These are phyloP conservation scores for Saccharomycopsis oosterbeekiorum DNA, from an alignment of 805 yeast genomes.

Conservation along the genomic window DNA sequence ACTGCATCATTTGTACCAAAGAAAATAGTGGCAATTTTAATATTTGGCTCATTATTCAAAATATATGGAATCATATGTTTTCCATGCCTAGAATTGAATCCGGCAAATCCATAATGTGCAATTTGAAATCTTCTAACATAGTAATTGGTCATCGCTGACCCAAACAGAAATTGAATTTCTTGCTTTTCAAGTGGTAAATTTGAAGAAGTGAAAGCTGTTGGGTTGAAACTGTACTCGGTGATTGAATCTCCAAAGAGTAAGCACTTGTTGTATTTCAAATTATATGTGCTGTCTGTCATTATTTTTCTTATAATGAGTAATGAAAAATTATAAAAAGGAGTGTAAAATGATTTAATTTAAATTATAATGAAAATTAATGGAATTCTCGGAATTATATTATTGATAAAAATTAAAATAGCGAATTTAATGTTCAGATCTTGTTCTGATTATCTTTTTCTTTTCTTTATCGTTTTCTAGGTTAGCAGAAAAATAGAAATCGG, in stretches of 20 bases:
- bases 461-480: background rate
- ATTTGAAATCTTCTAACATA: constrained; percentile 60
- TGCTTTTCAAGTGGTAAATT: constrained; percentile 9
- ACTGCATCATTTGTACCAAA: constrained; percentile 78
- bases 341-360: background rate
- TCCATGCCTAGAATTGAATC: constrained; percentile 64
- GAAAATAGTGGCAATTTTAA: constrained; percentile 45
- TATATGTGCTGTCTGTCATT: constrained; percentile 20
- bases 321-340: background rate
- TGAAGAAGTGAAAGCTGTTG: constrained; percentile 19
- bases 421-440: too few species aligned
- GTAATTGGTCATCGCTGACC: constrained; percentile 38
- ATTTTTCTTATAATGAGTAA: background rate
- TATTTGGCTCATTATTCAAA: constrained; percentile 36
- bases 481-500: background rate
- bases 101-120: constrained; percentile 64
- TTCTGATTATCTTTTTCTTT: too few species aligned
- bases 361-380: too few species aligned
- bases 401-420: too few species aligned
- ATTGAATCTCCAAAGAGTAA: constrained; percentile 65
- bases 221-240: constrained; percentile 43
- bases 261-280: constrained; percentile 32
- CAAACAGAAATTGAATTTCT: constrained; percentile 34
- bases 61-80: constrained; percentile 39
- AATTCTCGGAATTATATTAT: too few species aligned